Evolutionary conservation across 75 land plant species (phyloP).

Genomic region (Larix kaempferi): DNA sequence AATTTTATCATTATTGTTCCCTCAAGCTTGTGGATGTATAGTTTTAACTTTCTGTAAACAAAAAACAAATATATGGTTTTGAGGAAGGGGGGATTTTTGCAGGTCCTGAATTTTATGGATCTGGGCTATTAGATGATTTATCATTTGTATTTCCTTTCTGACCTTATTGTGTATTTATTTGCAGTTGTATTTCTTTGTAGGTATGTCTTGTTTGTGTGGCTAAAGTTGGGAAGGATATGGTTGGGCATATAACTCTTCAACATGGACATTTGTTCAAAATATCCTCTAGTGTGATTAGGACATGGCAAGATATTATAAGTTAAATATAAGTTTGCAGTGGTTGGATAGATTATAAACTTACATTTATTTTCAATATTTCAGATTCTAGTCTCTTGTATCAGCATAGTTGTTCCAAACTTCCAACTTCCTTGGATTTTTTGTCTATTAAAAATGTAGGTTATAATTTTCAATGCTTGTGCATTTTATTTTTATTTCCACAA

Average conservation of each 20-base stretch:
- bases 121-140: neutral
- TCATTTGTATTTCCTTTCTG: neutral
- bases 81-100: neutral
- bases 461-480: no score
- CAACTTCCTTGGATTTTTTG: no score
- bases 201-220: slow-evolving; percentile 76
- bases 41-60: neutral
- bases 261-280: slow-evolving; percentile 79
- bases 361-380: no score
- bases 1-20: neutral
- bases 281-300: slow-evolving; percentile 48
- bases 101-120: neutral
- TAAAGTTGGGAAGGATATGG: slow-evolving; percentile 56
- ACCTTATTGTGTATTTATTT: slow-evolving; percentile 3
- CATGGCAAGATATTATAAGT: neutral
- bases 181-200: no score
- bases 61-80: neutral
- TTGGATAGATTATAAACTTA: neutral
- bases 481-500: neutral
- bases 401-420: no score
- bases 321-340: neutral
- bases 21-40: neutral
- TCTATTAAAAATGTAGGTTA: no score
- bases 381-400: no score
- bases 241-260: slow-evolving; percentile 70